Conservation (phyloP, 1,139 yeast genomes). For the Lodderomyces orthopsilosis region DNA sequence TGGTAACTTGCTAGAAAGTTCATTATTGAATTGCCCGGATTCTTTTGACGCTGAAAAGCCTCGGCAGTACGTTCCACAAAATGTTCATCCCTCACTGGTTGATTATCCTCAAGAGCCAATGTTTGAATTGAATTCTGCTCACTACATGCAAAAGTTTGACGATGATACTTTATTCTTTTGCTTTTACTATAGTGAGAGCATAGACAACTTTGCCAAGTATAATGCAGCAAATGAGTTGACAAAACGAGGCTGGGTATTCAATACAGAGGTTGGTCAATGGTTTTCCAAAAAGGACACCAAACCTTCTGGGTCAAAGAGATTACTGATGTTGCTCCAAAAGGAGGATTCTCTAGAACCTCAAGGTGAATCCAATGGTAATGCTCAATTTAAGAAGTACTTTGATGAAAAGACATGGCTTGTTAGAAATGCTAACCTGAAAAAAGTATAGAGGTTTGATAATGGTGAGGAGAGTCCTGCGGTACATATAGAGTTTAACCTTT, state of each 20-base stretch:
- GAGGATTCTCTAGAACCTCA: constrained; percentile 12
- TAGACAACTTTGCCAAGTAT: constrained; percentile 51
- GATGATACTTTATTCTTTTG: constrained; percentile 88
- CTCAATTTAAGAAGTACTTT: constrained; percentile 4
- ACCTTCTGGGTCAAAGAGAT: constrained; percentile 14
- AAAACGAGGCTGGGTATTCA: constrained; percentile 85
- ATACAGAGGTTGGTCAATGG: constrained; percentile 79
- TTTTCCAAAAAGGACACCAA: constrained; percentile 50
- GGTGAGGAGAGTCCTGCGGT: neutral
- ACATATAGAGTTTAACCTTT: too few relatives aligned
- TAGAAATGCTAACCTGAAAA: constrained; percentile 1
- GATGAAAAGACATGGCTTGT: constrained; percentile 63
- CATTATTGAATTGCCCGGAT: constrained; percentile 88
- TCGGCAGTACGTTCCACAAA: constrained; percentile 70
- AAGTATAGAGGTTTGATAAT: neutral
- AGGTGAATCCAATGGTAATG: constrained; percentile 1
- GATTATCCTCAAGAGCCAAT: constrained; percentile 92
- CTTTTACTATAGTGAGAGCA: constrained; percentile 69
- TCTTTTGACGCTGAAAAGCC: constrained; percentile 90
- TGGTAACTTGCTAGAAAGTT: constrained; percentile 62
- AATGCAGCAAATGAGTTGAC: constrained; percentile 83
- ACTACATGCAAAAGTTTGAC: constrained; percentile 70
- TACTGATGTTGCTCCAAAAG: constrained; percentile 23
- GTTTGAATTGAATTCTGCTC: constrained; percentile 51
- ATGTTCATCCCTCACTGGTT: constrained; percentile 86